Conservation (phyloP, 2,329 filamentous ascomycete species). For the Apiospora aurea region DNA sequence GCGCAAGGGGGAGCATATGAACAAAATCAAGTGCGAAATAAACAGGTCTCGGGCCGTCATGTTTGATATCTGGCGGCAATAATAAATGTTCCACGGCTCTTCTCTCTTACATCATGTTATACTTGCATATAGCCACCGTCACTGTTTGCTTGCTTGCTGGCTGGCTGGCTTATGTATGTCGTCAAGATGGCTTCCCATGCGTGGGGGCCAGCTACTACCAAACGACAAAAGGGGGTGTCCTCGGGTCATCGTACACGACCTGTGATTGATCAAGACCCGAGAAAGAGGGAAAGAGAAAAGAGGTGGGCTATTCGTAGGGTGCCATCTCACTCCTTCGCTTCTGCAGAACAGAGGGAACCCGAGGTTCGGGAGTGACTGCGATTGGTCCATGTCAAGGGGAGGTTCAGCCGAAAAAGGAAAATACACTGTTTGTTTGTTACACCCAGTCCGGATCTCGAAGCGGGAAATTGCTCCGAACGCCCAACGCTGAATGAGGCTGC, state of each 20-base stretch:
- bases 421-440: background rate
- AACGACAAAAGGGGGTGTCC: background rate
- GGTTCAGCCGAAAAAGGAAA: background rate
- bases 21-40: background rate
- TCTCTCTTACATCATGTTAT: background rate
- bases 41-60: background rate
- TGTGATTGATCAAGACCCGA: constrained; percentile 21
- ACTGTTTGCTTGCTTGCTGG: background rate
- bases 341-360: background rate
- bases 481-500: background rate
- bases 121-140: background rate
- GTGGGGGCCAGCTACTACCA: background rate
- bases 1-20: background rate
- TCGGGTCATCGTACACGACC: background rate
- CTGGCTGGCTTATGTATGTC: background rate
- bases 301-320: constrained; percentile 5
- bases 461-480: background rate
- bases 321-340: background rate
- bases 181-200: background rate
- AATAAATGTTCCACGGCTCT: background rate
- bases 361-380: background rate
- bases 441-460: background rate
- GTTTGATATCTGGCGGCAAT: background rate
- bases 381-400: background rate
- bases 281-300: background rate